These are phyloP conservation scores for Trichoderma endophyticum DNA, from an alignment of 2,329 filamentous ascomycete genomes.

Conservation along the genomic window DNA sequence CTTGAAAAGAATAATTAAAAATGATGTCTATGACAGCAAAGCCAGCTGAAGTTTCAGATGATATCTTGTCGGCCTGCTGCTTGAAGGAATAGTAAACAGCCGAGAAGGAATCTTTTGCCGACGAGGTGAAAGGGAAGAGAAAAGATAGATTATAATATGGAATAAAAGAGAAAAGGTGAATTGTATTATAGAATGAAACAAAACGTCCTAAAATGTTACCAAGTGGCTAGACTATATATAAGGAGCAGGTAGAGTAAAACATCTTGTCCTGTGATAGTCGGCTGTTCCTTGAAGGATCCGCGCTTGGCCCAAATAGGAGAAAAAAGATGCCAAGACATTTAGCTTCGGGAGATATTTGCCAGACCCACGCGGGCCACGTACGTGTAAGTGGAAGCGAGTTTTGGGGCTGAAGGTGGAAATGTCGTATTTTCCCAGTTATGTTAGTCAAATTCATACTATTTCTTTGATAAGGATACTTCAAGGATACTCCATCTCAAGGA, in stretches of 20 bases:
- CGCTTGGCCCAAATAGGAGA: slow-evolving; percentile 1
- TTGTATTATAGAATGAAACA: background rate
- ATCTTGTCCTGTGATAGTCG: background rate
- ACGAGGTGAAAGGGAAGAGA: background rate
- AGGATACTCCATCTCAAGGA: background rate
- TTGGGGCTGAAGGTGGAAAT: background rate
- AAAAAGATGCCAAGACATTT: slow-evolving; percentile 7
- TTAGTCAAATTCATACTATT: background rate
- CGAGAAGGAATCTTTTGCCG: background rate
- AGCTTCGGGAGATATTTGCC: background rate
- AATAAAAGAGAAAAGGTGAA: background rate
- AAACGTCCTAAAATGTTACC: background rate
- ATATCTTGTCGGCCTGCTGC: background rate
- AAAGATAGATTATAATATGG: too few species aligned
- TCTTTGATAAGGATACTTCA: background rate
- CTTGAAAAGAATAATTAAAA: background rate
- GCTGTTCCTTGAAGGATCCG: background rate
- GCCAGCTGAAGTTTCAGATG: background rate
- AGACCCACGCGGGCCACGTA: background rate
- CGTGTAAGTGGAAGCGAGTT: background rate
- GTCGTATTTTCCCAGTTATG: background rate
- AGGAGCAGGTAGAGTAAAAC: background rate
- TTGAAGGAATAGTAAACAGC: background rate
- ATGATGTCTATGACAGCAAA: background rate
- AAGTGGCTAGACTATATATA: background rate